Evolutionary conservation across 139 green algal genomes (phyloP).

Genomic region (Diplosphaera chodatii): DNA sequence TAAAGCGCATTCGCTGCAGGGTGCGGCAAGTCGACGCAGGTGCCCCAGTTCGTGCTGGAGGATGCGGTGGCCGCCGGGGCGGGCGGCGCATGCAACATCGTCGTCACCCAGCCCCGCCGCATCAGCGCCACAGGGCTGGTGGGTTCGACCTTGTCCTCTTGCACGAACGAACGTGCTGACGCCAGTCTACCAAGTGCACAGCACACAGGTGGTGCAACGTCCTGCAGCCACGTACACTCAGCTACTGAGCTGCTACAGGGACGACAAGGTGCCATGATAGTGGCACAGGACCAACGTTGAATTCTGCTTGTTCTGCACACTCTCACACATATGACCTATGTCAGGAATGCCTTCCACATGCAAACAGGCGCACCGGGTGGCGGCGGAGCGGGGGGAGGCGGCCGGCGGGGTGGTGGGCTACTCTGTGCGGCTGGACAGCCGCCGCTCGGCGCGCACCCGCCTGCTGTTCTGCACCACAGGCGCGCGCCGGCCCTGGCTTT

Average conservation of each 20-base stretch:
- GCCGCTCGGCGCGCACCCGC: conserved; percentile 52
- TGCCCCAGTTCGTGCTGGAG: conserved; percentile 89
- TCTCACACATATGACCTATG: too few species aligned
- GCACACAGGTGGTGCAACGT: too few species aligned
- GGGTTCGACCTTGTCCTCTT: neutral
- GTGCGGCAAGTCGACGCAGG: conserved; percentile 43
- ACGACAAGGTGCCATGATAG: too few species aligned
- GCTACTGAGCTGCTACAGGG: too few species aligned
- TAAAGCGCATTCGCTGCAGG: conserved; percentile 6
- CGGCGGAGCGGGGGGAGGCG: conserved; percentile 55
- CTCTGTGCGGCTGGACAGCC: conserved; percentile 66
- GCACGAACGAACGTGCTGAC: too few species aligned
- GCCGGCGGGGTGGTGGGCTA: conserved; percentile 74
- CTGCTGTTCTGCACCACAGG: conserved; percentile 93
- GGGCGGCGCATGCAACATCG: conserved; percentile 67
- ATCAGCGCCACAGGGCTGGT: conserved; percentile 88
- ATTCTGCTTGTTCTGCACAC: too few species aligned
- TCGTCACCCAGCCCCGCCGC: conserved; percentile 84
- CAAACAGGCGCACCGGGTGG: conserved; percentile 61
- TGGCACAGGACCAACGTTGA: too few species aligned
- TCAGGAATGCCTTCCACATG: too few species aligned
- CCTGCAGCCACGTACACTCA: too few species aligned
- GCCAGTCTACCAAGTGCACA: too few species aligned
- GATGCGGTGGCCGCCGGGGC: conserved; percentile 37
- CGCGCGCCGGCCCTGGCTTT: too few species aligned